phyloP scores from a whole-genome alignment of 495 filamentous ascomycete species.

The Xylaria acuta region DNA sequence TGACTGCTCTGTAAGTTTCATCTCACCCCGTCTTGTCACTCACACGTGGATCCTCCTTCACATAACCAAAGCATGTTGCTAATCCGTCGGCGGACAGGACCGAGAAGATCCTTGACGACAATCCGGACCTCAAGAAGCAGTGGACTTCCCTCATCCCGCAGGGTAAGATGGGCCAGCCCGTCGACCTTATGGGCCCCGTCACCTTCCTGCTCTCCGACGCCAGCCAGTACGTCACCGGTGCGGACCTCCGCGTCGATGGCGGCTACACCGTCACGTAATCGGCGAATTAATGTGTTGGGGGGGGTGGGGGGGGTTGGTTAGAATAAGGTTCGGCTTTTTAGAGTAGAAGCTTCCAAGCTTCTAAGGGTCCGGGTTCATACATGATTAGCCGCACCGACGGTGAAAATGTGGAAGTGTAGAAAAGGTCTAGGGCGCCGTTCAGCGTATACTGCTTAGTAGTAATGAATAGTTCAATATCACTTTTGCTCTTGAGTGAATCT shows the following conservation, averaged over 20 bases:
- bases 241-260: conserved; percentile 88
- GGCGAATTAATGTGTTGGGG: not conserved
- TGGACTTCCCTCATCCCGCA: conserved; percentile 92
- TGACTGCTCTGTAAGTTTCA: conserved; percentile 79
- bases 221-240: conserved; percentile 83
- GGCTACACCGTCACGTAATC: conserved; percentile 84
- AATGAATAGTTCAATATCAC: not conserved
- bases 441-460: not conserved
- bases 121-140: conserved; percentile 81
- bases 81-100: conserved; percentile 62
- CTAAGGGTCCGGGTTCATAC: not conserved
- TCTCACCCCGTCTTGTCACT: not conserved
- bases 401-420: not conserved
- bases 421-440: not conserved
- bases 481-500: not conserved
- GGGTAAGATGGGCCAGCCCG: conserved; percentile 90
- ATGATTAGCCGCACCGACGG: not conserved
- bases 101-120: conserved; percentile 91
- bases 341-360: not conserved
- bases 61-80: conserved; percentile 20
- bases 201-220: conserved; percentile 90
- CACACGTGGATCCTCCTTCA: not conserved
- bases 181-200: conserved; percentile 92
- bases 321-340: not conserved
- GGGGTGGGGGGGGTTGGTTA: not conserved